Conservation (phyloP, 2,329 filamentous ascomycete species). For the Colletotrichum simmondsii region DNA sequence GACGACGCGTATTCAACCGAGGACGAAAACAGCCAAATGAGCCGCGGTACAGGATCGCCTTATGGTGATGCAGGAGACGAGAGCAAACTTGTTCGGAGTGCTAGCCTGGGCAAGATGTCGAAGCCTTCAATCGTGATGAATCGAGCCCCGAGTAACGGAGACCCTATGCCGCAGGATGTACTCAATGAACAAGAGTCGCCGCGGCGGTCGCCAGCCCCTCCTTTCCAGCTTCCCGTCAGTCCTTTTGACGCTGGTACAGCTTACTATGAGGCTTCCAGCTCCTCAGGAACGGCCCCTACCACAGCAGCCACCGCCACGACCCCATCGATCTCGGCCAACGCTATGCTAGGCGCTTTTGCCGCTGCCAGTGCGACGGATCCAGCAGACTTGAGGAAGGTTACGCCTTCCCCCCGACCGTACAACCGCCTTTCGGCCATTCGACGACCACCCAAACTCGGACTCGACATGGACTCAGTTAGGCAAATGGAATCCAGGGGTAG, state of each 20-base stretch:
- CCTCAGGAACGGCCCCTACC: conserved; percentile 54
- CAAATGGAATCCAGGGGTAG: conserved; percentile 87
- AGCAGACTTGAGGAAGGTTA: conserved; percentile 41
- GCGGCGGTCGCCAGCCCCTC: conserved; percentile 50
- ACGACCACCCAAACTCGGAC: conserved; percentile 73
- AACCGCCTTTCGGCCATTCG: conserved; percentile 66
- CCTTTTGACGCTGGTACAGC: conserved; percentile 57
- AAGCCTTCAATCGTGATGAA: conserved; percentile 67
- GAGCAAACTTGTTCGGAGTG: conserved; percentile 67
- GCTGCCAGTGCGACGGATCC: conserved; percentile 59
- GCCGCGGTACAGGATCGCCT: conserved; percentile 43
- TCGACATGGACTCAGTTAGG: conserved; percentile 82
- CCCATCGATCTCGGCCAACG: conserved; percentile 52
- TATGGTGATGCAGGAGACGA: conserved; percentile 64
- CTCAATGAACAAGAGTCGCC: conserved; percentile 38
- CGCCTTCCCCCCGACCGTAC: conserved; percentile 46
- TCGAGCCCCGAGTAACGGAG: conserved; percentile 35
- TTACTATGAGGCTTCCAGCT: conserved; percentile 58
- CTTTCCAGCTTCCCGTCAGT: conserved; percentile 44
- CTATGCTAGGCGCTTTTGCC: conserved; percentile 62
- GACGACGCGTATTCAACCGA: conserved; percentile 56
- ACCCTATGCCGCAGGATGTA: conserved; percentile 22
- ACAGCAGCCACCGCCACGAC: conserved; percentile 37
- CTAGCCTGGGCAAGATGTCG: conserved; percentile 70
- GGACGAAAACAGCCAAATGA: conserved; percentile 40